Conservation (phyloP, 2,329 filamentous ascomycete species). For the Biscogniauxia sp. region DNA sequence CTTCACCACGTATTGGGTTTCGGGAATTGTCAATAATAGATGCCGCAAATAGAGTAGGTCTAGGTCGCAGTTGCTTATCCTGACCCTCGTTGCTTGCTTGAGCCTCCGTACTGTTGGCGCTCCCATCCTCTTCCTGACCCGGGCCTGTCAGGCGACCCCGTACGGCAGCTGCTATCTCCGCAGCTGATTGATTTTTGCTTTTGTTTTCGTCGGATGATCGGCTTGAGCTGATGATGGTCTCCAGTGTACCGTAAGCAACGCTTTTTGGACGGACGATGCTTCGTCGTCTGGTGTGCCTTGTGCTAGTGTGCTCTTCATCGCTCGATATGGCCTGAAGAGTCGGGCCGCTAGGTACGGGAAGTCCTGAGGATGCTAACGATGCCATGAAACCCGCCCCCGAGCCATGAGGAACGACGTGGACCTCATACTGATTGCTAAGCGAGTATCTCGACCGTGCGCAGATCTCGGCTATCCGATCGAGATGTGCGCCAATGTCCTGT, state of each 20-base stretch:
- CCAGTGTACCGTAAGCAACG: slow-evolving; percentile 59
- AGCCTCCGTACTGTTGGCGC: slow-evolving; percentile 31
- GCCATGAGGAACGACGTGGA: slow-evolving; percentile 62
- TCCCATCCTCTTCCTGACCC: slow-evolving; percentile 24
- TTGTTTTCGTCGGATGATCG: slow-evolving; percentile 62
- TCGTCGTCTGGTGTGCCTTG: slow-evolving; percentile 40
- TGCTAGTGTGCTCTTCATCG: slow-evolving; percentile 50
- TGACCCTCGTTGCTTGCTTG: slow-evolving; percentile 23
- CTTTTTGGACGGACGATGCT: slow-evolving; percentile 45
- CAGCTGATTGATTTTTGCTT: slow-evolving; percentile 57
- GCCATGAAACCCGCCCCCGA: slow-evolving; percentile 50
- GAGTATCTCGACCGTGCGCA: slow-evolving; percentile 64
- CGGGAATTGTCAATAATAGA: slow-evolving; percentile 45
- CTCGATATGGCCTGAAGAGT: slow-evolving; percentile 57
- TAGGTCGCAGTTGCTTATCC: slow-evolving; percentile 31
- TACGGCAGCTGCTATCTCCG: slow-evolving; percentile 54
- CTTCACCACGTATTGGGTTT: slow-evolving; percentile 26
- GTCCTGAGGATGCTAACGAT: slow-evolving; percentile 24
- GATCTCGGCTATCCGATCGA: slow-evolving; percentile 66
- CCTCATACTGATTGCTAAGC: slow-evolving; percentile 65
- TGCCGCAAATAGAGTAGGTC: slow-evolving; percentile 44
- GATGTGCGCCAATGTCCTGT: slow-evolving; percentile 53
- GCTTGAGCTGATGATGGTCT: slow-evolving; percentile 66
- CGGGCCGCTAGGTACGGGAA: slow-evolving; percentile 42
- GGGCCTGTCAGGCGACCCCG: slow-evolving; percentile 45